Percentiles rank a stretch among this genome's conserved stretches.
phyloP scores from a whole-genome alignment of 164 flowering plant species.

The Stephania yunnanensis region DNA sequence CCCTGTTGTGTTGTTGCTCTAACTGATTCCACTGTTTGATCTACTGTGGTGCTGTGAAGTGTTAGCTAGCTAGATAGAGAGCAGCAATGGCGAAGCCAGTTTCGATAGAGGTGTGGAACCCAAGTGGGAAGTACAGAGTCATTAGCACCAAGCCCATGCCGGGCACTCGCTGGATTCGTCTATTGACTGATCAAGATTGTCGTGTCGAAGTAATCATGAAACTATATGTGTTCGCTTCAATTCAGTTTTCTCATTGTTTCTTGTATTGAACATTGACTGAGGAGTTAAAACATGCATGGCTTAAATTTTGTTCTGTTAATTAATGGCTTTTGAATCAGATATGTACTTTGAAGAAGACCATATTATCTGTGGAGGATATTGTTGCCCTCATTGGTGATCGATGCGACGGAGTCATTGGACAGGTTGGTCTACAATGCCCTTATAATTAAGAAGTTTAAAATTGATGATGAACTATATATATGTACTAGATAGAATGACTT shows the following conservation, averaged over 20 bases:
- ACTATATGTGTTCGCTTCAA: neutral
- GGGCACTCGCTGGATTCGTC: conserved; percentile 93
- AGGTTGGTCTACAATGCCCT: conserved; percentile 31
- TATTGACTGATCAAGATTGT: conserved; percentile 73
- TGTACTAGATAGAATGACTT: neutral
- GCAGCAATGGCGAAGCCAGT: conserved; percentile 73
- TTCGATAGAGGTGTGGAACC: conserved; percentile 84
- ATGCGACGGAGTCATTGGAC: conserved; percentile 97
- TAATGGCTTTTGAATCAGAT: conserved; percentile 37
- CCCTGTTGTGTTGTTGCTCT: neutral
- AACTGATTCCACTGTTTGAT: neutral
- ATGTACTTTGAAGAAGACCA: conserved; percentile 83
- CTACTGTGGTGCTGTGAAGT: neutral
- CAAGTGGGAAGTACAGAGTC: conserved; percentile 87
- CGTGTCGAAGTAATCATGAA: conserved; percentile 64
- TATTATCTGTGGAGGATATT: conserved; percentile 90
- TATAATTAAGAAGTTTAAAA: too few species aligned
- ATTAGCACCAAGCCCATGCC: conserved; percentile 97
- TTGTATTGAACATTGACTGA: neutral
- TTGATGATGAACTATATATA: neutral
- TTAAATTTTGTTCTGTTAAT: neutral
- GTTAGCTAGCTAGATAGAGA: neutral
- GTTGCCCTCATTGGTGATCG: conserved; percentile 72
- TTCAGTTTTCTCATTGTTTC: neutral
- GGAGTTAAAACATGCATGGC: neutral